Base-by-base conservation (phyloP, 1,139 yeast genomes). In the Lodderomyces beijingensis region DNA sequence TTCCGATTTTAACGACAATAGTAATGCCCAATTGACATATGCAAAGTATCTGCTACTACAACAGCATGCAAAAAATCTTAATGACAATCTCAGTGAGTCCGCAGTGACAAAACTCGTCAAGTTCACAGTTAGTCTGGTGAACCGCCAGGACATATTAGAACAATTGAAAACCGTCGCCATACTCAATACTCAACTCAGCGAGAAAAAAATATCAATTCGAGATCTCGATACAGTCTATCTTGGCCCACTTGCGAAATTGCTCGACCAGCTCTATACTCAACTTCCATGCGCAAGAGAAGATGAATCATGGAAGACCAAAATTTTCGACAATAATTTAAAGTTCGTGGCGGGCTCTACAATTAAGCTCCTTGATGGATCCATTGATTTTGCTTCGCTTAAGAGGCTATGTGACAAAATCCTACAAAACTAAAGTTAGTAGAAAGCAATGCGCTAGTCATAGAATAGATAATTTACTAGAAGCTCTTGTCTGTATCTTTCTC, bases 91-190 rank as follows among this genome's bases (percentile, higher is more conserved):
- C n/a, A n/a, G n/a, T n/a, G n/a, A n/a, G n/a, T n/a, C n/a, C n/a
- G n/a, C n/a, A n/a, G n/a, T n/a, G n/a, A n/a, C n/a, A n/a, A n/a
- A n/a, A n/a, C n/a, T n/a, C n/a, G n/a, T n/a, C n/a, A n/a, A n/a
- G n/a, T n/a, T n/a, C n/a, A n/a, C n/a, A n/a, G n/a, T n/a, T n/a
- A n/a, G n/a, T n/a, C n/a, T n/a, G n/a, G n/a, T n/a, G 1, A 28
- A 37, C 19, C 19, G 29, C 5, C 25, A 11, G 7, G 36, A 34
- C 26, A 30, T 39, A 2, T 25, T 61, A 16, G 56, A 53, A 28
- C 60, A 60, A 35, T 41, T 62, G 33, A 61, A 59, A 31, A 49
- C 65, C 2, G 34, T 59, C n/a, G 62, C 61, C 2, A 48, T 60
- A 31, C 31, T 48, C 16, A 40, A 44, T 29, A 37, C 40, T 26